A percentile compares a stretch with the other conserved stretches of the same genome.
These are phyloP conservation scores for Turritis glabra DNA, from an alignment of 345 rosid species.

Conservation along the genomic window DNA sequence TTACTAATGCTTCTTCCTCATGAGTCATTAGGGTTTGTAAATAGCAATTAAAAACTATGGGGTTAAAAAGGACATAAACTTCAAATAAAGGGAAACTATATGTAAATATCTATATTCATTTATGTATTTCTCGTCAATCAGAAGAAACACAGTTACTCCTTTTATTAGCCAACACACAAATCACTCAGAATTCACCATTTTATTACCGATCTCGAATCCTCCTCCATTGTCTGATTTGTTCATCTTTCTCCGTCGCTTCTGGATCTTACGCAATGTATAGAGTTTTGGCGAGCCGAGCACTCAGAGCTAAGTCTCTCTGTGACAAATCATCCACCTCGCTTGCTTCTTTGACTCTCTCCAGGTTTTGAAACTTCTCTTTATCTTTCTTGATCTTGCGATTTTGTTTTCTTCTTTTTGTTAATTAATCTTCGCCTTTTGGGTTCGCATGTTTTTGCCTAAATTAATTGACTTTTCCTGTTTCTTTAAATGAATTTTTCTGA, in stretches of 20 bases:
- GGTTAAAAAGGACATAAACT: background rate
- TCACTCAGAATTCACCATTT: background rate
- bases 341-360: conserved; percentile 43
- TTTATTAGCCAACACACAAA: background rate
- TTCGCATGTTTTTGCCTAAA: conserved; percentile 23
- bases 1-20: background rate
- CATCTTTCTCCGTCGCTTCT: conserved; percentile 27
- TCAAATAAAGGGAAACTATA: conserved; percentile 7
- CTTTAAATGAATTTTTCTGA: too few species aligned
- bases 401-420: too few species aligned
- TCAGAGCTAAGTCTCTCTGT: conserved; percentile 48
- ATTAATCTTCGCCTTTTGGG: background rate
- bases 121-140: conserved; percentile 20
- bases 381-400: background rate
- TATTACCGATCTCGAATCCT: conserved; percentile 15
- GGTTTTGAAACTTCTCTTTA: conserved; percentile 39
- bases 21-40: background rate
- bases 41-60: background rate
- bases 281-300: conserved; percentile 38
- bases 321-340: conserved; percentile 38
- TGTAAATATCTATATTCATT: conserved; percentile 17
- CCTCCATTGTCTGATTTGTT: background rate
- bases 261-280: conserved; percentile 50
- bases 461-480: background rate
- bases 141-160: background rate